Conservation (phyloP, 306 rosid genomes). For the Quercus rubra region DNA sequence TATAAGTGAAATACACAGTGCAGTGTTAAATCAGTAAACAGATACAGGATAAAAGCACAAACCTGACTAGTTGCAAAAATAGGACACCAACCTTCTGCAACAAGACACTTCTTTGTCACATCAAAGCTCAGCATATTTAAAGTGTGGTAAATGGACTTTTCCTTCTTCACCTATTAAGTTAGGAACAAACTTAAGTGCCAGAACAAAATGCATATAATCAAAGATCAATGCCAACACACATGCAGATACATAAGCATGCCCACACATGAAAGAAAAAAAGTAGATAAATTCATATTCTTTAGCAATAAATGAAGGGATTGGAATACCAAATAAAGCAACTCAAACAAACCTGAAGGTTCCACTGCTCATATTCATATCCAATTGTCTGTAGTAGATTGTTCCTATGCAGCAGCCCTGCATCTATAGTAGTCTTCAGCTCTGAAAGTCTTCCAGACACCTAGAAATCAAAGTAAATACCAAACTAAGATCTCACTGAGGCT, state of each 20-base stretch:
- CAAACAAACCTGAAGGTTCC: constrained; percentile 74
- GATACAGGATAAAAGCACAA: constrained; percentile 20
- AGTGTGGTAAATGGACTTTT: constrained; percentile 68
- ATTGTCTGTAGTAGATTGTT: constrained; percentile 60
- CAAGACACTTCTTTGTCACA: constrained; percentile 84
- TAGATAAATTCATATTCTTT: constrained; percentile 3
- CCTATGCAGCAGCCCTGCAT: constrained; percentile 61
- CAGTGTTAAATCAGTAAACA: constrained; percentile 9
- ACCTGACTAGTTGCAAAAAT: constrained; percentile 75
- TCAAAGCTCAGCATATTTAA: constrained; percentile 89
- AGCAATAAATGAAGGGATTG: background rate
- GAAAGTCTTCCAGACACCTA: constrained; percentile 76
- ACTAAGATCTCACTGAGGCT: constrained; percentile 12
- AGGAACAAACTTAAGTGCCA: constrained; percentile 19
- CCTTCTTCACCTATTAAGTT: constrained; percentile 62
- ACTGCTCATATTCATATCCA: constrained; percentile 65
- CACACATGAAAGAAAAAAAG: background rate
- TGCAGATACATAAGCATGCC: background rate
- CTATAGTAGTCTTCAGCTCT: constrained; percentile 76
- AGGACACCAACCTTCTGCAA: constrained; percentile 94
- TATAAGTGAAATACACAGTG: background rate
- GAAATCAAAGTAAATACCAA: constrained; percentile 20
- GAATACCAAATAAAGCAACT: constrained; percentile 13
- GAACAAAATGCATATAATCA: constrained; percentile 21
- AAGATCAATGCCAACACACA: constrained; percentile 15